Conservation (phyloP, 2,329 filamentous ascomycete species). For the Colletotrichum navitas region DNA sequence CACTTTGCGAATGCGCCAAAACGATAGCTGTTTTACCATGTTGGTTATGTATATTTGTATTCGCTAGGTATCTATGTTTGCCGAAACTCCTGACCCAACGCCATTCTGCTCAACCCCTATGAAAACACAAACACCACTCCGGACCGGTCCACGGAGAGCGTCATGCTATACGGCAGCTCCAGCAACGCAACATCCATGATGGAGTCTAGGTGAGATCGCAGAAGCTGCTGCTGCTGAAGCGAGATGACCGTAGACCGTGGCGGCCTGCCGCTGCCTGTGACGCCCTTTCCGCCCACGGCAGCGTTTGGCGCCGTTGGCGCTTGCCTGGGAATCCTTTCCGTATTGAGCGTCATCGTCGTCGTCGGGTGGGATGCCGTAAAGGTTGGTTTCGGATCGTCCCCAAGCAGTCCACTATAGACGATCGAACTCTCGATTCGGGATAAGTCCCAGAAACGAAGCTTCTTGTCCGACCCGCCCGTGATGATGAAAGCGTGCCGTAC, state of each 20-base stretch:
- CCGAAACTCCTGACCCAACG: constrained; percentile 12
- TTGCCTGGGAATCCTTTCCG: constrained; percentile 68
- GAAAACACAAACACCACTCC: constrained; percentile 88
- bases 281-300: constrained; percentile 49
- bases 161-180: constrained; percentile 92
- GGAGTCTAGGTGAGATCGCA: constrained; percentile 88
- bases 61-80: constrained; percentile 33
- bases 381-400: constrained; percentile 78
- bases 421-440: constrained; percentile 80
- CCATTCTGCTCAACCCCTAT: constrained; percentile 12
- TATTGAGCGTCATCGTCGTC: constrained; percentile 73
- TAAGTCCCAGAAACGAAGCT: constrained; percentile 94
- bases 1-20: not conserved
- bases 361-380: constrained; percentile 76
- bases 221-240: constrained; percentile 85
- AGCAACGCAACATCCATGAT: constrained; percentile 90
- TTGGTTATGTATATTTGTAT: constrained; percentile 10
- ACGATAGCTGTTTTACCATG: not conserved
- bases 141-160: constrained; percentile 88
- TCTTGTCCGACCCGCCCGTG: constrained; percentile 89
- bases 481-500: constrained; percentile 86
- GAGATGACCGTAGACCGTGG: constrained; percentile 87
- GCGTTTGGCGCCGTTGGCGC: constrained; percentile 49
- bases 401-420: constrained; percentile 82
- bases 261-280: constrained; percentile 57